Evolutionary conservation across 176 grass and related monocot species (phyloP), one percentile per base, ranked within the genome.

Genomic region (Avena eriantha): DNA sequence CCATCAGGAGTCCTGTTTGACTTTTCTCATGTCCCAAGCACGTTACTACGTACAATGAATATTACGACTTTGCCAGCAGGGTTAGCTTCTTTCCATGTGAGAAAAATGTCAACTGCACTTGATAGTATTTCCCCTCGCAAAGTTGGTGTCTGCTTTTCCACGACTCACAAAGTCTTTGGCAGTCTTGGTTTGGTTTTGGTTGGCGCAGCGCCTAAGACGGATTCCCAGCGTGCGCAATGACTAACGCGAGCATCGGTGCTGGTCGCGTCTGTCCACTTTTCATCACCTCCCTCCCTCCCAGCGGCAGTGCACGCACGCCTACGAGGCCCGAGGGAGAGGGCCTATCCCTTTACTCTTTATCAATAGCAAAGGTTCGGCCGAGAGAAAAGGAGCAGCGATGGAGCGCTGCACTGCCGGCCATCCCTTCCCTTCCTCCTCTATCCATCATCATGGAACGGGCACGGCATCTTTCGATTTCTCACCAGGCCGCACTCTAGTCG

Each of bases 181-280:
- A 4, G 57, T 10, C 46, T 23, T 1, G 48, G 19, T 72, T 75
- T 61, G 56, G 55, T 76, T 49, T 75, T 8, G 55, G 59, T 64
- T 76, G 71, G 82, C 64, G 26, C 82, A 65, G 47, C 57, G 82
- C 18, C 56, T 64, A 23, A 45, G 82, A 84, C 56, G 21, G 21
- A 72, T 24, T 75, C 45, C 34, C 10, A 4, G n/a, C 21, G 50
- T 43, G 72, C 72, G 71, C 71, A 59, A 71, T 35, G 31, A 23
- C 48, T 49, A 31, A 15, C 48, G 6, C 45, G 70, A 48, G 46
- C 17, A 54, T 69, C 11, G 29, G 63, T 3, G 12, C 65, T 82
- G 64, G 48, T 82, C 29, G 34, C 51, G 6, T 61, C 19, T 72
- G 65, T 24, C 67, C 54, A 10, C 69, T 83, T 58, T 58, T 35